These are phyloP conservation scores for Arabidopsis suecica DNA, from an alignment of 345 rosid genomes.

Conservation along the genomic window DNA sequence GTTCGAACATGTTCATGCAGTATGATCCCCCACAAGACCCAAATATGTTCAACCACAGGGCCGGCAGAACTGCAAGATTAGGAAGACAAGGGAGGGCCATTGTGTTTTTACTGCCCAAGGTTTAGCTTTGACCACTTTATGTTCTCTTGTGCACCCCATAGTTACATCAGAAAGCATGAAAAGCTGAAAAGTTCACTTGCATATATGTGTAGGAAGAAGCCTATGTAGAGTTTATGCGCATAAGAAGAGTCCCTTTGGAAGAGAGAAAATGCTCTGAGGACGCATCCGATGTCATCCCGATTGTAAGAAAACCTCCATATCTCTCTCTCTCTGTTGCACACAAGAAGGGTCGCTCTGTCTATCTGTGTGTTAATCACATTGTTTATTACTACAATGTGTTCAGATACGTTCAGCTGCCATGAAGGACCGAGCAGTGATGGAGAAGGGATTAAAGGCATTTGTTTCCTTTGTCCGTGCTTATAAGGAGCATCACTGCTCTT, in stretches of 20 bases:
- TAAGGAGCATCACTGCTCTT: slow-evolving; percentile 86
- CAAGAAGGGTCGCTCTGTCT: not conserved
- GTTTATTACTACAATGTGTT: slow-evolving; percentile 21
- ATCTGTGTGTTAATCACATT: slow-evolving; percentile 21
- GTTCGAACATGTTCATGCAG: slow-evolving; percentile 50
- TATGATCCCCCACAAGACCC: slow-evolving; percentile 97
- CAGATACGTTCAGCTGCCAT: slow-evolving; percentile 76
- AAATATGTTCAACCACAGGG: slow-evolving; percentile 87
- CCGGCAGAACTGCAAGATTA: slow-evolving; percentile 90
- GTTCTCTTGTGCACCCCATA: slow-evolving; percentile 11
- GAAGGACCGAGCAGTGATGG: slow-evolving; percentile 88
- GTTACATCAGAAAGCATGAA: not conserved
- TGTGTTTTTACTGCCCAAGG: slow-evolving; percentile 81
- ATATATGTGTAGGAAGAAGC: slow-evolving; percentile 73
- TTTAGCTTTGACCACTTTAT: slow-evolving; percentile 29
- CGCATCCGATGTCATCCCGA: slow-evolving; percentile 70
- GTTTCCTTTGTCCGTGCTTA: slow-evolving; percentile 90
- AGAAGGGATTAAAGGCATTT: slow-evolving; percentile 89
- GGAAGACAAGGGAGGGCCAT: slow-evolving; percentile 83
- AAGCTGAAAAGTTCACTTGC: slow-evolving; percentile 11
- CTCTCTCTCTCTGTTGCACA: slow-evolving; percentile 5
- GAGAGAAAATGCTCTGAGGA: slow-evolving; percentile 60
- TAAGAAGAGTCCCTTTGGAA: slow-evolving; percentile 76
- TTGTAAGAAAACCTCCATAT: slow-evolving; percentile 48
- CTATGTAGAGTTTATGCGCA: slow-evolving; percentile 77